These are phyloP conservation scores for Panaeolus cyanescens DNA, from an alignment of 768 basidiomycete genomes.

Conservation along the genomic window DNA sequence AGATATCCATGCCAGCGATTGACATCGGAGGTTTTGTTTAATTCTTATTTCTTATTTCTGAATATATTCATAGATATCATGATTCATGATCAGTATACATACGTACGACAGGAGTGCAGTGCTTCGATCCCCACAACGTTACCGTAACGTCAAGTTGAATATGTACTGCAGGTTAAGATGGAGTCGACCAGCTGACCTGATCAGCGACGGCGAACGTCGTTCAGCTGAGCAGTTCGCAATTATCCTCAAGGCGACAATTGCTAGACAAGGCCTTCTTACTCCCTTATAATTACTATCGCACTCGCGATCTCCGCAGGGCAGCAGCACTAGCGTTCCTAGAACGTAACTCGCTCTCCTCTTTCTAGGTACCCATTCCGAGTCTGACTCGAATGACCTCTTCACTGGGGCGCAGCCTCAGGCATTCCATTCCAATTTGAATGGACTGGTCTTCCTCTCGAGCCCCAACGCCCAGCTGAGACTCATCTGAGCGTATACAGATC, in stretches of 20 bases:
- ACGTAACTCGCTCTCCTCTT: not conserved
- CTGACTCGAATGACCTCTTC: too few relatives aligned
- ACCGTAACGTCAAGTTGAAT: not conserved
- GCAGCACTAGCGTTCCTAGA: not conserved
- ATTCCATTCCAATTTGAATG: too few relatives aligned
- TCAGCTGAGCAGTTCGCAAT: not conserved
- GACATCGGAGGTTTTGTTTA: not conserved
- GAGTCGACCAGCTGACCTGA: not conserved
- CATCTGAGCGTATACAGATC: not conserved
- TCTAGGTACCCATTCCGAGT: too few relatives aligned
- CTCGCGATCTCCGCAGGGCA: not conserved
- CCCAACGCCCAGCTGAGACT: not conserved
- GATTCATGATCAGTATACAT: too few relatives aligned
- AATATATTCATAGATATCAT: too few relatives aligned
- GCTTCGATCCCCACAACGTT: not conserved
- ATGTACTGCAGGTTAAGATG: not conserved
- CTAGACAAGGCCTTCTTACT: not conserved
- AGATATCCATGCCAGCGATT: too few relatives aligned
- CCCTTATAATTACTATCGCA: not conserved
- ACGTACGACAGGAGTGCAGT: too few relatives aligned
- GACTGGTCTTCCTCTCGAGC: too few relatives aligned
- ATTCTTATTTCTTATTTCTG: not conserved
- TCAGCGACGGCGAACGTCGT: not conserved
- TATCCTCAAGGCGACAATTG: not conserved
- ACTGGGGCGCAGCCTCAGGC: too few relatives aligned